phyloP scores from a whole-genome alignment of 1,139 yeast species.

The Protomyces arabidopsidicola region DNA sequence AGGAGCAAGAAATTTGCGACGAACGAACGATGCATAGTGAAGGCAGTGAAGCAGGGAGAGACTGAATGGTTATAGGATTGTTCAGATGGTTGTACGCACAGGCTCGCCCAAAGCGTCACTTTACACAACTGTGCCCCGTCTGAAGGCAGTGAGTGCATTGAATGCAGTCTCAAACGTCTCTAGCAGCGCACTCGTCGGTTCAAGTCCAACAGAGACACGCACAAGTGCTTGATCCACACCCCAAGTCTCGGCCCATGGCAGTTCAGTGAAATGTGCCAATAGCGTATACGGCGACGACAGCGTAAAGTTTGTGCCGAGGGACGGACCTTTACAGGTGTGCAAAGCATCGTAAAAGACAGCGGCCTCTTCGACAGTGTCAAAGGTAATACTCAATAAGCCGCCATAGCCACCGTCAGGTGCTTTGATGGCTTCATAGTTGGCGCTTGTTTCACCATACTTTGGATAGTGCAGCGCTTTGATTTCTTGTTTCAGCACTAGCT shows the following conservation, averaged over 20 bases:
- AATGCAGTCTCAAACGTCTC: conserved; percentile 21
- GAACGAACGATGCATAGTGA: too few relatives aligned
- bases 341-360: conserved; percentile 68
- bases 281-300: conserved; percentile 88
- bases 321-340: conserved; percentile 82
- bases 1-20: not conserved
- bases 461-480: conserved; percentile 72
- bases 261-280: conserved; percentile 79
- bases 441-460: conserved; percentile 49
- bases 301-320: conserved; percentile 89
- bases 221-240: conserved; percentile 79
- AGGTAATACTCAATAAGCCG: conserved; percentile 75
- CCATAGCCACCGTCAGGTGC: conserved; percentile 84
- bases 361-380: conserved; percentile 63
- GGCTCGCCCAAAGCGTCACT: too few relatives aligned
- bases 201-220: conserved; percentile 75
- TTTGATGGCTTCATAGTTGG: conserved; percentile 66
- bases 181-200: conserved; percentile 28
- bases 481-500: conserved; percentile 40
- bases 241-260: conserved; percentile 76
- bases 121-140: not conserved
- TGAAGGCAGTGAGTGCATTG: not conserved
- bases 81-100: too few relatives aligned
- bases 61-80: too few relatives aligned
- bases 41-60: too few relatives aligned